Conservation (phyloP, 352 stramenopile genomes). For the Pythium folliculosum region DNA sequence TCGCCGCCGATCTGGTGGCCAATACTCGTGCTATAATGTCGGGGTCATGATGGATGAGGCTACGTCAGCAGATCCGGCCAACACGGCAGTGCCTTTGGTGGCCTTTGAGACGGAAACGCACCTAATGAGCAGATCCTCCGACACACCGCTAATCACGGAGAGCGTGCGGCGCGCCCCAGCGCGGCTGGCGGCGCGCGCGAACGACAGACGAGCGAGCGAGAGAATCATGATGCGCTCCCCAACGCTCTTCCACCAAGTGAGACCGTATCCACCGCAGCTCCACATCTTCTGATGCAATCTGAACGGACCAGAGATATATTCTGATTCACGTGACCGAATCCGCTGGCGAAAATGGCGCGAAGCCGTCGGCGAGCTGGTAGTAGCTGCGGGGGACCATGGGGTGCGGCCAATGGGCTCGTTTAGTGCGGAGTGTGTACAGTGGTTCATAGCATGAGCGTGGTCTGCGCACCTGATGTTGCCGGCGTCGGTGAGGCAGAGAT, state of each 20-base stretch:
- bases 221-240: constrained; percentile 6
- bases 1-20: constrained; percentile 78
- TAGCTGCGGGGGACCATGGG: background rate
- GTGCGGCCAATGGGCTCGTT: background rate
- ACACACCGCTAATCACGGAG: constrained; percentile 73
- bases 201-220: background rate
- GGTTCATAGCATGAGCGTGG: too few species aligned
- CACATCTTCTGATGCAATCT: constrained; percentile 8
- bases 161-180: constrained; percentile 31
- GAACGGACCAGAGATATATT: constrained; percentile 12
- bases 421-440: too few species aligned
- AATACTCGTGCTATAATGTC: constrained; percentile 61
- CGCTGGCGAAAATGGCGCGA: constrained; percentile 10
- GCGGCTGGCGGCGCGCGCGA: background rate
- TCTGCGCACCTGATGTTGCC: constrained; percentile 14
- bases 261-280: too few species aligned
- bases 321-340: constrained; percentile 9
- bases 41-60: background rate
- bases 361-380: constrained; percentile 12
- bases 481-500: constrained; percentile 19
- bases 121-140: constrained; percentile 77
- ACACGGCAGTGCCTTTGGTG: background rate
- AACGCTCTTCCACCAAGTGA: too few species aligned
- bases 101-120: constrained; percentile 12
- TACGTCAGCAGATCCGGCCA: background rate